Percentiles rank a stretch among this genome's conserved stretches.
Evolutionary conservation across 2,329 filamentous ascomycete species (phyloP).

Genomic region (Venturia effusa): DNA sequence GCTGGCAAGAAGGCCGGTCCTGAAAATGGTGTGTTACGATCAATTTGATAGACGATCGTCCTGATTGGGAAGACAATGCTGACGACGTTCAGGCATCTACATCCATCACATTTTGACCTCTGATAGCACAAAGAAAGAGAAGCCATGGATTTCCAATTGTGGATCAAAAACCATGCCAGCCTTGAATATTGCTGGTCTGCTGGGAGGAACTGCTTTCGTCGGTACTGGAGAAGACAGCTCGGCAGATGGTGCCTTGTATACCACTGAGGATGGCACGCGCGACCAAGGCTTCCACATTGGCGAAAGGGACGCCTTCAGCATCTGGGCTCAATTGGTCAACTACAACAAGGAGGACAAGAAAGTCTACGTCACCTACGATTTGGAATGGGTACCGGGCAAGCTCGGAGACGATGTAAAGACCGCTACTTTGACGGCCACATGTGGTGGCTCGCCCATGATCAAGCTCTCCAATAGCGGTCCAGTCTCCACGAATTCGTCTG

Average conservation of each 20-base stretch:
- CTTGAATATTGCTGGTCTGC: not conserved
- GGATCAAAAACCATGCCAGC: not conserved
- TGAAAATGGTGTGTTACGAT: not conserved
- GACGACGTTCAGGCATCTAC: not conserved
- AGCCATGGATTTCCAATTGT: conserved; percentile 1
- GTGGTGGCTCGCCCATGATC: not conserved
- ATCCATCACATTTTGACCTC: conserved; percentile 9
- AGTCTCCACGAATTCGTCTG: not conserved
- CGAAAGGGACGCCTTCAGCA: not conserved
- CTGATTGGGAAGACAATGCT: not conserved
- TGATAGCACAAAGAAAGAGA: conserved; percentile 3
- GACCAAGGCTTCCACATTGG: conserved; percentile 8
- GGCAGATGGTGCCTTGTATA: conserved; percentile 7
- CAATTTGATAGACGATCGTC: no score
- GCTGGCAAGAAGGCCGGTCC: not conserved
- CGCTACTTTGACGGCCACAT: conserved; percentile 2
- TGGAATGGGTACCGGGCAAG: conserved; percentile 10
- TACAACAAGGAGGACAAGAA: not conserved
- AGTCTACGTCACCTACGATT: conserved; percentile 8
- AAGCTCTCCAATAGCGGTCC: conserved; percentile 5
- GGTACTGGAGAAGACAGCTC: conserved; percentile 8
- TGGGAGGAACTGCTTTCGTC: conserved; percentile 8
- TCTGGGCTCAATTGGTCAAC: conserved; percentile 6
- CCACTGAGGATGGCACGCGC: conserved; percentile 1
- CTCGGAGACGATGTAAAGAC: conserved; percentile 3